Conservation (phyloP, 768 basidiomycete genomes). For the Cantharellus anzutake region DNA sequence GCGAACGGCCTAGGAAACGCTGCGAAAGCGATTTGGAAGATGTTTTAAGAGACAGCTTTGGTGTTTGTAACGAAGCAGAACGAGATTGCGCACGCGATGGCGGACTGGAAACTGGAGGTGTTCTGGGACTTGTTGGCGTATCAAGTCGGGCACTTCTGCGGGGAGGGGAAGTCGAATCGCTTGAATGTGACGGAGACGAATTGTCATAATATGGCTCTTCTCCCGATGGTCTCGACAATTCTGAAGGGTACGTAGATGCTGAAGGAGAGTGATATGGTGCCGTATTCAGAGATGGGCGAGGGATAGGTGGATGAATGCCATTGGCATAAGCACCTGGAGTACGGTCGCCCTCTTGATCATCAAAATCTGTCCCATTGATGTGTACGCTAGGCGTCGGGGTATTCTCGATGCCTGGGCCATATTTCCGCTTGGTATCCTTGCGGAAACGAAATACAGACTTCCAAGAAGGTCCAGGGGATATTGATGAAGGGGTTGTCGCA, state of each 20-base stretch:
- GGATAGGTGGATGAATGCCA: background rate
- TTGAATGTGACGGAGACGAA: background rate
- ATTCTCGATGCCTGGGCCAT: background rate
- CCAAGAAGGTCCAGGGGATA: background rate
- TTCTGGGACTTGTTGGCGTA: background rate
- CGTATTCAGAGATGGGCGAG: background rate
- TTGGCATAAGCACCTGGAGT: background rate
- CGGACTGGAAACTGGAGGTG: background rate
- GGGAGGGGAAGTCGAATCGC: background rate
- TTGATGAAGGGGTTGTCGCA: background rate
- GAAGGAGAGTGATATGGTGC: background rate
- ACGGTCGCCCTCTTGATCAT: background rate
- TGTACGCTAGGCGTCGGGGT: background rate
- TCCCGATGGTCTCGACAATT: background rate
- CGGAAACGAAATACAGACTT: background rate
- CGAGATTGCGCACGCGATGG: background rate
- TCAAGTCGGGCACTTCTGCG: background rate
- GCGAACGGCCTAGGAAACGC: background rate
- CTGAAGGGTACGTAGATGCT: background rate
- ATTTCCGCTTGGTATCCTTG: background rate
- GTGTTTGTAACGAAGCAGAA: background rate
- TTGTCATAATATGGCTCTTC: background rate
- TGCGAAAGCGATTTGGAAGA: constrained; percentile 4
- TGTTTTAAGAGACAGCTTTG: background rate
- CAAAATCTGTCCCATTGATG: background rate